Conservation (phyloP, 345 rosid genomes). For the Cardamine chenopodiifolia region DNA sequence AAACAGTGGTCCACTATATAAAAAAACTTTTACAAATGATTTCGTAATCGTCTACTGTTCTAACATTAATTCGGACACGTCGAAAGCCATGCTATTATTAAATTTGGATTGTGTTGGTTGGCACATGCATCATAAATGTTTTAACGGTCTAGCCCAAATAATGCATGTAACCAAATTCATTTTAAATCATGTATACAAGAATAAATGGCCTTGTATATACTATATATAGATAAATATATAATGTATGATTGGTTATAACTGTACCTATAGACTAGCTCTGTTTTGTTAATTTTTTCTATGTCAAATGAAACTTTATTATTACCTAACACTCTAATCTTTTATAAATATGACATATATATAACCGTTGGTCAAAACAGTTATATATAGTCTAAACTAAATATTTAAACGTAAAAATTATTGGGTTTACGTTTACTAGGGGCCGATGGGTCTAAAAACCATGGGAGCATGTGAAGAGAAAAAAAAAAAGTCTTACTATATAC, state of each 20-base stretch:
- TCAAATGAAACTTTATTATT: not conserved
- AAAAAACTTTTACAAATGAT: not conserved
- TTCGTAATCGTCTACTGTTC: not conserved
- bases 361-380: conserved; percentile 16
- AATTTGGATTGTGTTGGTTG: conserved; percentile 5
- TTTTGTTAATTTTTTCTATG: not conserved
- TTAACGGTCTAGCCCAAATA: conserved; percentile 22
- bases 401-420: conserved; percentile 15
- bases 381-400: not conserved
- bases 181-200: conserved; percentile 10
- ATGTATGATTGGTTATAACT: conserved; percentile 9
- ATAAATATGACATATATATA: not conserved
- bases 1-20: not conserved
- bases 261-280: not conserved
- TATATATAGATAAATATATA: not conserved
- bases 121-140: conserved; percentile 44
- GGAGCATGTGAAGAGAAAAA: conserved; percentile 9
- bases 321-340: not conserved
- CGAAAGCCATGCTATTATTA: not conserved
- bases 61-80: conserved; percentile 20
- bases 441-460: conserved; percentile 18
- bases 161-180: conserved; percentile 23
- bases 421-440: not conserved
- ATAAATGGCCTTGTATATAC: not conserved
- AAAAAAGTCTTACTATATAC: not conserved